A percentile compares a stretch with the other conserved stretches of the same genome.
Conservation (phyloP, 805 yeast genomes). For the Cyberlindnera misumaiensis region DNA sequence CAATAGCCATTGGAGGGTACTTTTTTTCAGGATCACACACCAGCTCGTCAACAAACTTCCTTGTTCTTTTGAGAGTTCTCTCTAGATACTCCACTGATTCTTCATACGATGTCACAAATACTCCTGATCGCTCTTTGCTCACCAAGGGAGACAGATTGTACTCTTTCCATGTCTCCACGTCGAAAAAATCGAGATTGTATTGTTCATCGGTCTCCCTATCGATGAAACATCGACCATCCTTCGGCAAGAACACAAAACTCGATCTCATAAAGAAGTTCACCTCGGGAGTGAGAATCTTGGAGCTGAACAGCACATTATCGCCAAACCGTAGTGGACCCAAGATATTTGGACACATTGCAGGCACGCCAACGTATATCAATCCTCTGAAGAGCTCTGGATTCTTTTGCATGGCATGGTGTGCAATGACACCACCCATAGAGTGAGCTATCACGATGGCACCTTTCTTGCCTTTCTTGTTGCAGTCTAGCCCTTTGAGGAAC, state of each 20-base stretch:
- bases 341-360: slow-evolving; percentile 78
- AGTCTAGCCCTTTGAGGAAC: slow-evolving; percentile 37
- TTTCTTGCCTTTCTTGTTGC: slow-evolving; percentile 37
- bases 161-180: slow-evolving; percentile 74
- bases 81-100: slow-evolving; percentile 60
- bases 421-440: slow-evolving; percentile 89
- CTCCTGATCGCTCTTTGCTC: slow-evolving; percentile 23
- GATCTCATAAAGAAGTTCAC: slow-evolving; percentile 87
- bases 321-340: slow-evolving; percentile 81
- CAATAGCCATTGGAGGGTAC: slow-evolving; percentile 81
- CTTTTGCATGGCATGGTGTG: slow-evolving; percentile 70
- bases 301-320: slow-evolving; percentile 71
- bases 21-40: slow-evolving; percentile 42
- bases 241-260: slow-evolving; percentile 71
- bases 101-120: slow-evolving; percentile 28
- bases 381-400: slow-evolving; percentile 69
- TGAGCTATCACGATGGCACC: slow-evolving; percentile 76
- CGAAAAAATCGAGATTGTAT: slow-evolving; percentile 67
- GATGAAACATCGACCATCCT: slow-evolving; percentile 66
- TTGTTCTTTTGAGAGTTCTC: slow-evolving; percentile 55
- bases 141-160: slow-evolving; percentile 74
- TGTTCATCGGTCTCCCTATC: slow-evolving; percentile 52
- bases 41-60: slow-evolving; percentile 49
- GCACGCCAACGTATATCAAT: slow-evolving; percentile 74
- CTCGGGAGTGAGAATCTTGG: slow-evolving; percentile 69